A percentile compares a stretch with the other conserved stretches of the same genome.
These are phyloP conservation scores for Neonectria magnoliae DNA, from an alignment of 2,329 filamentous ascomycete species.

Conservation along the genomic window DNA sequence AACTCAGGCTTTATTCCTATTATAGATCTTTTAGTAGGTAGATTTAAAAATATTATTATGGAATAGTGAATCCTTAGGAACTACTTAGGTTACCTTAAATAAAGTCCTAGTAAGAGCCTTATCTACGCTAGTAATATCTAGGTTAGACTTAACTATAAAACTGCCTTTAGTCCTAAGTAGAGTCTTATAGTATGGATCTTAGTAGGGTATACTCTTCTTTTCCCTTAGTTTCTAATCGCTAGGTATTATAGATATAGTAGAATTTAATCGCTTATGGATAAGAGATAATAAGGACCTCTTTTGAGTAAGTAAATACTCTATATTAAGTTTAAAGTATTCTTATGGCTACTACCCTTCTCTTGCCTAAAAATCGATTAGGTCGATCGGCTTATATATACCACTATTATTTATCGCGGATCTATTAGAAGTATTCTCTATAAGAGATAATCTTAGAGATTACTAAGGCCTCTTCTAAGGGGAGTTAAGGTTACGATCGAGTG, in stretches of 20 bases:
- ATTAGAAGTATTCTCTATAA: conserved; percentile 8
- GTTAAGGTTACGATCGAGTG: conserved; percentile 5
- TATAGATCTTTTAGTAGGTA: conserved; percentile 46
- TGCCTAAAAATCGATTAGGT: conserved; percentile 19
- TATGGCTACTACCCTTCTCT: conserved; percentile 19
- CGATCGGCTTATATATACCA: not conserved
- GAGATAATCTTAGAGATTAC: conserved; percentile 11
- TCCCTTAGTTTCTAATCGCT: too few species aligned
- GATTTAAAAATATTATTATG: conserved; percentile 49
- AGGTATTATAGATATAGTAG: too few species aligned
- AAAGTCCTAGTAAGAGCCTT: conserved; percentile 28
- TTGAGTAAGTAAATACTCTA: conserved; percentile 20
- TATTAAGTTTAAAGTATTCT: conserved; percentile 12
- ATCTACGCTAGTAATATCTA: conserved; percentile 46
- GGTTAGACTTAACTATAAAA: conserved; percentile 50
- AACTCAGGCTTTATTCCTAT: conserved; percentile 50
- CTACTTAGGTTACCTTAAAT: conserved; percentile 1
- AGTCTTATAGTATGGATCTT: too few species aligned
- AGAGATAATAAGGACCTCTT: conserved; percentile 14
- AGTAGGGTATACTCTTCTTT: too few species aligned
- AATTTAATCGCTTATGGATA: conserved; percentile 28
- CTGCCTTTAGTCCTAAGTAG: conserved; percentile 38
- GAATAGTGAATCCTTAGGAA: conserved; percentile 49
- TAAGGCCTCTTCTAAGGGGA: conserved; percentile 10
- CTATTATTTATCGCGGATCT: not conserved